A percentile compares a stretch with the other conserved stretches of the same genome.
Conservation (phyloP, 2,329 filamentous ascomycete genomes). For the Plectosphaerella sp. region DNA sequence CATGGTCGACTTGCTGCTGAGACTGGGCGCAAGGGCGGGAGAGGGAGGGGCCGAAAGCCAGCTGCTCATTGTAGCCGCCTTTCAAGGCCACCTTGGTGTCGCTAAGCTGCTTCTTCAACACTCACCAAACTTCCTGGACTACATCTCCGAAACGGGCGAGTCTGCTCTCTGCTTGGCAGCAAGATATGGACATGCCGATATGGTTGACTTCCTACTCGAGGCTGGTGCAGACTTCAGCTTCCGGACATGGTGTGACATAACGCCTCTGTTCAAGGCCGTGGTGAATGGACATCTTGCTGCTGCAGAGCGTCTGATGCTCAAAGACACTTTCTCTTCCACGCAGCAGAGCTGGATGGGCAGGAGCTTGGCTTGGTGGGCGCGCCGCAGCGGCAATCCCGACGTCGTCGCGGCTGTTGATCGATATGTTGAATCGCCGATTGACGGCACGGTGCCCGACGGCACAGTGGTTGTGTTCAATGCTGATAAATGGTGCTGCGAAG, state of each 20-base stretch:
- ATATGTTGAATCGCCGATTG: too few species aligned
- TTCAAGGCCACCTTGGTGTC: slow-evolving; percentile 7
- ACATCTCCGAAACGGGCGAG: slow-evolving; percentile 1
- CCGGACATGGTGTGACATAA: not conserved
- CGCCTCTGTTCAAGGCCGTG: not conserved
- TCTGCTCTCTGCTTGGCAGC: slow-evolving; percentile 13
- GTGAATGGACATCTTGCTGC: not conserved
- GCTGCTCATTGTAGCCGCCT: slow-evolving; percentile 9
- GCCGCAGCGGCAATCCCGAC: too few species aligned
- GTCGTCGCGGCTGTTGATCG: too few species aligned
- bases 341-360: too few species aligned
- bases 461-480: too few species aligned
- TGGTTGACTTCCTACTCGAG: slow-evolving; percentile 5
- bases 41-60: slow-evolving; percentile 7
- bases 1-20: slow-evolving; percentile 6
- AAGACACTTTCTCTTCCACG: too few species aligned
- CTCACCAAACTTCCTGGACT: slow-evolving; percentile 12
- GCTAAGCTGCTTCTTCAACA: slow-evolving; percentile 12
- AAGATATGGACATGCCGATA: slow-evolving; percentile 3
- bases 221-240: not conserved
- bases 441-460: too few species aligned
- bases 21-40: slow-evolving; percentile 6
- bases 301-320: too few species aligned
- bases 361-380: too few species aligned
- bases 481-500: too few species aligned